These are phyloP conservation scores for Spinacia oleracea DNA, from an alignment of 179 eudicot species.

Conservation along the genomic window DNA sequence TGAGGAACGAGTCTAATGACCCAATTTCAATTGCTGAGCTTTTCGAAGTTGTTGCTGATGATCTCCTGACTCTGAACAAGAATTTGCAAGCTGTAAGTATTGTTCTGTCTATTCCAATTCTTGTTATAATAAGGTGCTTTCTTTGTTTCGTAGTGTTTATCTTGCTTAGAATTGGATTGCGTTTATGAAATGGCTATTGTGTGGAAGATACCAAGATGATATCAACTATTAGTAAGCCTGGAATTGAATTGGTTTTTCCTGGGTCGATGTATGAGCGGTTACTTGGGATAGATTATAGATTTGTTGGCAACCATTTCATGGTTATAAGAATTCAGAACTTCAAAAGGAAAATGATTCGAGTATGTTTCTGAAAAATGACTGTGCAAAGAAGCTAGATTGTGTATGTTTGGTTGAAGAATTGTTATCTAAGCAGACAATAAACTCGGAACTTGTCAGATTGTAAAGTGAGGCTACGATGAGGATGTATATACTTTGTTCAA, in stretches of 20 bases:
- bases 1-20: constrained; percentile 37
- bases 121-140: constrained; percentile 1
- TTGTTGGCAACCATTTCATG: neutral
- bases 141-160: neutral
- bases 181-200: neutral
- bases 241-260: neutral
- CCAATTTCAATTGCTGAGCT: constrained; percentile 46
- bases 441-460: neutral
- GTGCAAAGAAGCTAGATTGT: neutral
- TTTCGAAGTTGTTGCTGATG: constrained; percentile 89
- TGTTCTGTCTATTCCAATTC: neutral
- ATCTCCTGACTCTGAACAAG: constrained; percentile 70
- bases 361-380: neutral
- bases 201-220: neutral
- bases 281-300: too few relatives aligned
- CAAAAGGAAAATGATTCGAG: neutral
- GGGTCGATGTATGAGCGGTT: too few relatives aligned
- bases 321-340: neutral
- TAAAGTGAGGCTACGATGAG: neutral
- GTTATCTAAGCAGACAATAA: neutral
- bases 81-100: constrained; percentile 77
- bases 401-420: neutral
- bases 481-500: neutral
- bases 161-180: neutral
- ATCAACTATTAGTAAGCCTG: neutral